These are phyloP conservation scores for Aureobasidium sp. DNA, from an alignment of 2,329 filamentous ascomycete species.

Conservation along the genomic window DNA sequence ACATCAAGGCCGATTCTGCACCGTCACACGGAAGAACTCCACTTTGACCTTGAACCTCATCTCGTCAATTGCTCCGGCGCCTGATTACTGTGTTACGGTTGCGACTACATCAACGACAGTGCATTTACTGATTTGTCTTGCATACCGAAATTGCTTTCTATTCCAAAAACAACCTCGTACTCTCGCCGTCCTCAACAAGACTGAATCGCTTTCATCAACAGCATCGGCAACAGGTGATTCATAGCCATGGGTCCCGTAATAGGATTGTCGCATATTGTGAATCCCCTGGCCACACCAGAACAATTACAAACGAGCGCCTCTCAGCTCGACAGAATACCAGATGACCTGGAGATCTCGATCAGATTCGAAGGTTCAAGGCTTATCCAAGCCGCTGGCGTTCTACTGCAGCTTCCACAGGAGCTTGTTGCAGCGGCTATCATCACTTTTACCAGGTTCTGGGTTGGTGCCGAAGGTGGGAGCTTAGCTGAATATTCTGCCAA, in stretches of 20 bases:
- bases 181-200: neutral
- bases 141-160: neutral
- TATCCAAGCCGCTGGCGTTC: slow-evolving; percentile 70
- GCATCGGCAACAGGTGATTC: neutral
- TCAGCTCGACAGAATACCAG: slow-evolving; percentile 53
- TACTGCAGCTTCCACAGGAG: slow-evolving; percentile 78
- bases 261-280: slow-evolving; percentile 48
- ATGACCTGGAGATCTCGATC: slow-evolving; percentile 63
- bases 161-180: neutral
- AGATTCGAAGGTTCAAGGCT: slow-evolving; percentile 66
- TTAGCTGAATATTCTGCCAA: slow-evolving; percentile 46
- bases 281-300: slow-evolving; percentile 64
- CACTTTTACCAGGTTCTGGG: slow-evolving; percentile 73
- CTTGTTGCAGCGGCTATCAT: slow-evolving; percentile 81
- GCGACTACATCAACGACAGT: slow-evolving; percentile 6
- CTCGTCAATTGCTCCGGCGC: slow-evolving; percentile 3
- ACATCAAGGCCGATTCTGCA: neutral
- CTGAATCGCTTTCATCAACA: neutral
- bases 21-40: slow-evolving; percentile 6
- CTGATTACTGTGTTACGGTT: neutral
- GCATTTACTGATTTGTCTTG: neutral
- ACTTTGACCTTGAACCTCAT: slow-evolving; percentile 8
- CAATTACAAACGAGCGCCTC: slow-evolving; percentile 57
- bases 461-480: slow-evolving; percentile 49
- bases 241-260: slow-evolving; percentile 25